Conservation (phyloP, 2,329 filamentous ascomycete genomes). For the Venturia asperata region DNA sequence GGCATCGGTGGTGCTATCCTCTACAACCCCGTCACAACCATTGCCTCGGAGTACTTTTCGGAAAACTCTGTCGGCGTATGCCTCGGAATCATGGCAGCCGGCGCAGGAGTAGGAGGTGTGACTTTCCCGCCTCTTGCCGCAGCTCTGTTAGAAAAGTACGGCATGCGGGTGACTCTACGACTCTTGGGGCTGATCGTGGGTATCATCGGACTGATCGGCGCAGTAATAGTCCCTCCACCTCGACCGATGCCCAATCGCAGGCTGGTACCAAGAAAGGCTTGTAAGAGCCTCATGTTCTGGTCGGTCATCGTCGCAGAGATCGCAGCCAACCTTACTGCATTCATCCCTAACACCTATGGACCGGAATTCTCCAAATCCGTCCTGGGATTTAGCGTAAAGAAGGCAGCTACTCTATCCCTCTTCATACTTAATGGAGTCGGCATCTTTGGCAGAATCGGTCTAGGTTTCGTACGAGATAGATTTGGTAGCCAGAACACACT, state of each 20-base stretch:
- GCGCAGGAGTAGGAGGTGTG: slow-evolving; percentile 6
- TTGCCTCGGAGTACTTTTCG: neutral
- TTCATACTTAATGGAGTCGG: slow-evolving; percentile 10
- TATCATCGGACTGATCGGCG: neutral
- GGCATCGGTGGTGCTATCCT: slow-evolving; percentile 40
- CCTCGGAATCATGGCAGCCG: neutral
- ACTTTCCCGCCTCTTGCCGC: neutral
- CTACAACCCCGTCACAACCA: slow-evolving; percentile 29
- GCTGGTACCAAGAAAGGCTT: neutral
- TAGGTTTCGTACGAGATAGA: neutral
- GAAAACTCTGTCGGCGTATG: neutral
- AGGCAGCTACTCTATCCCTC: neutral
- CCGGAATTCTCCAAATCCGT: neutral
- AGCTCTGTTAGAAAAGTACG: neutral
- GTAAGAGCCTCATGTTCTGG: neutral
- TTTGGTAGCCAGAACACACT: slow-evolving; percentile 9
- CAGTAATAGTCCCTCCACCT: neutral
- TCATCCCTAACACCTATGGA: neutral
- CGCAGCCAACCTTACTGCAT: neutral
- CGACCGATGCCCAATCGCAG: neutral
- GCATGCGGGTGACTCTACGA: neutral
- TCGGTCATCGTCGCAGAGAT: neutral
- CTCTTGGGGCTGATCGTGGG: neutral
- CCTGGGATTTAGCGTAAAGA: neutral
- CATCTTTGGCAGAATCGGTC: neutral